phyloP scores from a whole-genome alignment of 1,139 yeast species.

The Saccharomyces hybrid region DNA sequence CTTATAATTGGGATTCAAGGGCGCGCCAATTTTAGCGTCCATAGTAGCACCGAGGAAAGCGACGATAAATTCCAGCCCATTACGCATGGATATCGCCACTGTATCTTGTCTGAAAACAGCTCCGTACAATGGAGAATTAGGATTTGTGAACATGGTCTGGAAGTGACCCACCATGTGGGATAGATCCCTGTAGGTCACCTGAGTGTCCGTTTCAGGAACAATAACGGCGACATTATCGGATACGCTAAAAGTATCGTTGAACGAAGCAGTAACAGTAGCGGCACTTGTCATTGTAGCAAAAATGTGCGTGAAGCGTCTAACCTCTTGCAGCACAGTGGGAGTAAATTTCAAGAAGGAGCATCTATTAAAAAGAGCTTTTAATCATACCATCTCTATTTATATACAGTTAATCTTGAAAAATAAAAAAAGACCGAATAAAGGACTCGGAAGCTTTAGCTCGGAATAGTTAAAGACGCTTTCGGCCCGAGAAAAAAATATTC shows the following conservation, averaged over 20 bases:
- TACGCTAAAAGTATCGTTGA: constrained; percentile 30
- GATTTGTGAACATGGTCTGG: constrained; percentile 35
- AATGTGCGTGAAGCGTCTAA: background rate
- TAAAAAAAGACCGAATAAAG: background rate
- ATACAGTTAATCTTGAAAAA: background rate
- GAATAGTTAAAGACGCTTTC: background rate
- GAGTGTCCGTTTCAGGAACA: constrained; percentile 33
- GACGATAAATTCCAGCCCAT: constrained; percentile 48
- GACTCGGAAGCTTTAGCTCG: background rate
- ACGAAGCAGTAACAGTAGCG: constrained; percentile 18
- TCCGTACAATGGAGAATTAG: constrained; percentile 34
- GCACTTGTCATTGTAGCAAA: background rate
- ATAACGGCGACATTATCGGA: constrained; percentile 35
- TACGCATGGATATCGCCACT: constrained; percentile 52
- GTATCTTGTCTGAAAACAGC: constrained; percentile 36
- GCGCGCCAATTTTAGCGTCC: constrained; percentile 52
- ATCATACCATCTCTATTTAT: background rate
- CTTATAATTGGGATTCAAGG: constrained; percentile 54
- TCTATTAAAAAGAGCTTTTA: background rate
- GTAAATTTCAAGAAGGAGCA: background rate
- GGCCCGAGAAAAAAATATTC: background rate
- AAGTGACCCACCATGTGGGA: constrained; percentile 37
- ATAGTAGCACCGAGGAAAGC: constrained; percentile 48
- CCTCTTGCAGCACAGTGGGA: background rate
- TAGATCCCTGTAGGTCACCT: constrained; percentile 34